Percentiles rank a stretch among this genome's conserved stretches.
phyloP scores from a whole-genome alignment of 495 filamentous ascomycete genomes.

The Amphirosellinia nigrospora region DNA sequence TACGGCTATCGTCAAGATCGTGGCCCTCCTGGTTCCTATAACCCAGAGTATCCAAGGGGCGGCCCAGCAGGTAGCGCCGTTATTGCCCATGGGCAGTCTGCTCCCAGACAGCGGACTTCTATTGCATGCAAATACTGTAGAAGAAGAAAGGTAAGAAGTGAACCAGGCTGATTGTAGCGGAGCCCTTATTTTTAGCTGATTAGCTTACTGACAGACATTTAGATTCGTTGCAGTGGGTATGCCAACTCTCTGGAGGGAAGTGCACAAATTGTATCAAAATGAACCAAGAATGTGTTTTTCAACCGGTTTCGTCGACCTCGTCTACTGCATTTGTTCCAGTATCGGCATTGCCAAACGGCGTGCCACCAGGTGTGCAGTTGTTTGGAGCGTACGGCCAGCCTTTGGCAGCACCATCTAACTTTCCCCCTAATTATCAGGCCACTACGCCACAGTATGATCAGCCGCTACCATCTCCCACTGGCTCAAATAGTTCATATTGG shows the following conservation, averaged over 20 bases:
- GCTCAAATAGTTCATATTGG: conserved; percentile 38
- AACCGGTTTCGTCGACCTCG: conserved; percentile 54
- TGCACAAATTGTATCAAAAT: conserved; percentile 59
- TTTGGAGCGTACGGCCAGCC: conserved; percentile 60
- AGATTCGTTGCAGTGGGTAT: conserved; percentile 62
- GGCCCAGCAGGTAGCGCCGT: conserved; percentile 35
- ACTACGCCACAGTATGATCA: conserved; percentile 41
- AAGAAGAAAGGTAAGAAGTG: conserved; percentile 53
- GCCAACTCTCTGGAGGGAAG: conserved; percentile 54
- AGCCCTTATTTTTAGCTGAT: background rate
- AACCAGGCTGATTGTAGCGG: background rate
- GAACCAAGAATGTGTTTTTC: conserved; percentile 58
- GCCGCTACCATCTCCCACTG: conserved; percentile 44
- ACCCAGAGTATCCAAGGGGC: conserved; percentile 35
- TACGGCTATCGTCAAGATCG: conserved; percentile 35
- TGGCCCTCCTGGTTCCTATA: conserved; percentile 29
- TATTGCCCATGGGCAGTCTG: conserved; percentile 44
- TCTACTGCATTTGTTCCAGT: conserved; percentile 57
- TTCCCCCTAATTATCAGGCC: conserved; percentile 38
- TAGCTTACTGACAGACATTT: conserved; percentile 1
- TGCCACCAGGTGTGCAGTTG: conserved; percentile 55
- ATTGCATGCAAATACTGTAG: conserved; percentile 59
- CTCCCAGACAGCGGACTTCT: conserved; percentile 56
- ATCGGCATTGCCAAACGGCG: conserved; percentile 51
- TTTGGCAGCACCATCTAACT: conserved; percentile 38